phyloP scores from a whole-genome alignment of 192 early-diverging fungal species.

The Helicostylum pulchrum region DNA sequence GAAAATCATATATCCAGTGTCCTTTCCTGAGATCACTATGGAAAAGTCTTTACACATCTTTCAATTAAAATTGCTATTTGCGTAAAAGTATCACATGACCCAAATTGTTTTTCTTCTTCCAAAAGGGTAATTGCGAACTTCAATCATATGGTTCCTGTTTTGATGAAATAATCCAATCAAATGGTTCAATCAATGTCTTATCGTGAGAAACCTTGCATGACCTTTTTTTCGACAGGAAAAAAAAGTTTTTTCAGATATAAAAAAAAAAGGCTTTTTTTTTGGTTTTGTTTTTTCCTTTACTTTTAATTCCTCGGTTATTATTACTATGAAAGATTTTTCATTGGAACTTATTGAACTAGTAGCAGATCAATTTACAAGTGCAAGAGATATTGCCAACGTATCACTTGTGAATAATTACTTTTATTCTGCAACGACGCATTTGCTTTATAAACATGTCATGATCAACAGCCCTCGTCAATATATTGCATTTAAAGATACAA shows the following conservation, averaged over 20 bases:
- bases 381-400: background rate
- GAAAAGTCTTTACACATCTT: no score
- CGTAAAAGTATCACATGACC: no score
- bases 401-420: constrained; percentile 4
- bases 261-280: background rate
- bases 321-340: constrained; percentile 2
- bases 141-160: background rate
- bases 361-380: background rate
- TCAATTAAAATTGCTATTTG: no score
- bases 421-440: constrained; percentile 3
- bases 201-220: constrained; percentile 1
- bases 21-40: no score
- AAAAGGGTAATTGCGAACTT: no score
- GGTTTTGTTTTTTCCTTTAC: background rate
- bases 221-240: background rate
- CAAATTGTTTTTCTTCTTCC: no score
- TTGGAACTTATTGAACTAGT: constrained; percentile 2
- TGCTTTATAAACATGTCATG: constrained; percentile 8
- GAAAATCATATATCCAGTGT: no score
- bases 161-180: constrained; percentile 3
- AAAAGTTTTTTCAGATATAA: no score
- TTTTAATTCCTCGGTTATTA: no score
- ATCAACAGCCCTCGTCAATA: constrained; percentile 15
- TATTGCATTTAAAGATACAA: background rate
- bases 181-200: background rate